Base-by-base conservation (phyloP, 208 protist species). In the Acanthamoeba lenticulata region DNA sequence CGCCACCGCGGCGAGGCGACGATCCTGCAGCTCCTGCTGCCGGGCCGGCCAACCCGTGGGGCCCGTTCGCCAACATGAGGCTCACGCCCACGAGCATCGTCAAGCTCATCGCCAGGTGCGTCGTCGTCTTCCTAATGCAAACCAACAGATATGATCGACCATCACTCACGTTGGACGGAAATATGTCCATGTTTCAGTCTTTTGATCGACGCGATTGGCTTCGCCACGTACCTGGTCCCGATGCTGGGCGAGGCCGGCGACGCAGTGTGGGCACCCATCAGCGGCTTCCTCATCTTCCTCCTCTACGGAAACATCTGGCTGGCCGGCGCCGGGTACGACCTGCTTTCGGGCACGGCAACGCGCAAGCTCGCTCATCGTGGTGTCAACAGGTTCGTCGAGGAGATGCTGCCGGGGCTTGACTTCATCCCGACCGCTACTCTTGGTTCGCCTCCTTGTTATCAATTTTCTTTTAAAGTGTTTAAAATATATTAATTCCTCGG, bases 391-490 rank as follows among this genome's bases (percentile, higher is more conserved):
- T 86, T 86, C 32, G 34, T 86, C 2, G 77, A 86, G 77, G 77
- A 86, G 45, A 17, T 55, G 77, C 45, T 86, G 42, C 77, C 77
- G 3, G 77, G 77, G 24, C 38, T 55, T 7, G 77, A 86, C 77
- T 86, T 86, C 45, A 55, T 86, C n/a, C 77, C 77, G 0, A 86
- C 77, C 77, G 77, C 77, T 21, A 86, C 77, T 19, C 77, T 86
- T n/a, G 77, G 77, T 86, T 52, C 74, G 1, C 21, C n/a, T 52
- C 9, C 45, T n/a, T 24, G 52, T 24, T 60, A 29, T 60, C 52
- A 3, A 29, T 60, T 24, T 60, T 60, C 4, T 9, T 19, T 1
- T 19, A 7, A 29, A 15, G 52, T 60, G 45, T 15, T 15, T 15
- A 5, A 19, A 5, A 5, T 60, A 15, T n/a, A 7, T 60, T 60